Evolutionary conservation across 176 grass and related monocot genomes (phyloP).

Genomic region (Microstegium vimineum): DNA sequence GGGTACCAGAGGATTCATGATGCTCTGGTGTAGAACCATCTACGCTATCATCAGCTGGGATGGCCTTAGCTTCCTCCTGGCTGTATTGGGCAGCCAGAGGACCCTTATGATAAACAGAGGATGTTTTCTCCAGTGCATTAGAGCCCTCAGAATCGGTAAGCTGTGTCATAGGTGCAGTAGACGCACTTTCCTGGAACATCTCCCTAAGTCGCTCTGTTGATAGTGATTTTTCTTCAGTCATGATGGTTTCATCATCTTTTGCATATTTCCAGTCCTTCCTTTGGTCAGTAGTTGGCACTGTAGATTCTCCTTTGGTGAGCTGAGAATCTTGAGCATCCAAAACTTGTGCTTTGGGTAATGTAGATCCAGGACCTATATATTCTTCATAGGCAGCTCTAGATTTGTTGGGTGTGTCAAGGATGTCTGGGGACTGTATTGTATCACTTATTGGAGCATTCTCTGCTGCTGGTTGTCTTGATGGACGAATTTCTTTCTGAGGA

Average conservation of each 20-base stretch:
- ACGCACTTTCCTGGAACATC: slow-evolving; percentile 3
- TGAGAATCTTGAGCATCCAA: slow-evolving; percentile 20
- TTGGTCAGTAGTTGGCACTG: slow-evolving; percentile 14
- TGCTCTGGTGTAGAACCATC: slow-evolving; percentile 17
- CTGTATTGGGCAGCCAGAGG: background rate
- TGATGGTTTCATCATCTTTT: background rate
- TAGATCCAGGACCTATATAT: slow-evolving; percentile 5
- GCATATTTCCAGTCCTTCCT: background rate
- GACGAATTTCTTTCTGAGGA: background rate
- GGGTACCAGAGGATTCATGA: slow-evolving; percentile 20
- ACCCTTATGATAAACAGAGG: slow-evolving; percentile 9
- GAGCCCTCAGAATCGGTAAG: slow-evolving; percentile 6
- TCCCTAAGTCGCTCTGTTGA: slow-evolving; percentile 9
- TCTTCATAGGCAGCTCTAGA: slow-evolving; percentile 10
- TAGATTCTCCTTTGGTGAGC: background rate
- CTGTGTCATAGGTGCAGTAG: slow-evolving; percentile 7
- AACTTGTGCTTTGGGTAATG: background rate
- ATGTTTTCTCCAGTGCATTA: background rate
- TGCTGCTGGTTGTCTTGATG: slow-evolving; percentile 1
- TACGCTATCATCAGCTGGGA: slow-evolving; percentile 21
- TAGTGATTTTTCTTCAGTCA: slow-evolving; percentile 1
- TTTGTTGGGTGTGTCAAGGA: slow-evolving; percentile 4
- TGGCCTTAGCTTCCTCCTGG: background rate
- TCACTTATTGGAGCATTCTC: too few species aligned
- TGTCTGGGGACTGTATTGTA: background rate